Base-by-base conservation (phyloP, 306 rosid genomes). In the Datisca glomerata region DNA sequence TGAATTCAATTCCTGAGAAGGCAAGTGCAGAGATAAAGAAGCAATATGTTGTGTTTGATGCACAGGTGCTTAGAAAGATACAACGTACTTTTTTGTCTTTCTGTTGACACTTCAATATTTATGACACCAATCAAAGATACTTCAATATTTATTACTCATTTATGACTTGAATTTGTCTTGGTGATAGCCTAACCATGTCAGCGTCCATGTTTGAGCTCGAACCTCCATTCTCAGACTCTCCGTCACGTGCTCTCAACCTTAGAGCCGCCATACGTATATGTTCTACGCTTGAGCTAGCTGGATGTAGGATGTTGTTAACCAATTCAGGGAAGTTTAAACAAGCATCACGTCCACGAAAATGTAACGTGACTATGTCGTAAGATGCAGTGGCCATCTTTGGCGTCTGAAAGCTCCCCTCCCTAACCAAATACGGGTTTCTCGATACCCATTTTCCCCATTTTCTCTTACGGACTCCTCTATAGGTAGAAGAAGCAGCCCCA, bases 361-460 rank as follows among this genome's bases (percentile, higher is more conserved):
- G n/a, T 14, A 74, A 69, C 11, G 96, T 92, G 0, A 94, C 96
- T 2, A 48, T 84, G 13, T 86, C 96, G 7, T 81, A 86, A 0
- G 96, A 94, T 0, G 92, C 86, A 0, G 94, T 94, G 0, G 94
- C 96, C 94, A 86, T 86, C 49, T 86, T 81, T 0, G 84, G 84
- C 0, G 56, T 47, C 55, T 78, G 94, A 12, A 73, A 78, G 56
- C n/a, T n/a, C n/a, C n/a, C n/a, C 94, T 86, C 8, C 96, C 96
- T 8, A 86, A 55, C 96, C 96, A 86, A 40, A 86, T 81, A 21
- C 96, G 43, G 5, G 52, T 70, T 78, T 61, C 81, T 94, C 8
- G 86, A 86, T 27, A 86, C 94, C 84, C 93, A 86, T 65, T 86
- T 86, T 0, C 96, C 96, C 96, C 96, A 86, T 69, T 86, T 86